Percentiles rank a stretch among this genome's conserved stretches.
phyloP scores from a whole-genome alignment of 495 filamentous ascomycete species.

The Hypoxylon rickii region DNA sequence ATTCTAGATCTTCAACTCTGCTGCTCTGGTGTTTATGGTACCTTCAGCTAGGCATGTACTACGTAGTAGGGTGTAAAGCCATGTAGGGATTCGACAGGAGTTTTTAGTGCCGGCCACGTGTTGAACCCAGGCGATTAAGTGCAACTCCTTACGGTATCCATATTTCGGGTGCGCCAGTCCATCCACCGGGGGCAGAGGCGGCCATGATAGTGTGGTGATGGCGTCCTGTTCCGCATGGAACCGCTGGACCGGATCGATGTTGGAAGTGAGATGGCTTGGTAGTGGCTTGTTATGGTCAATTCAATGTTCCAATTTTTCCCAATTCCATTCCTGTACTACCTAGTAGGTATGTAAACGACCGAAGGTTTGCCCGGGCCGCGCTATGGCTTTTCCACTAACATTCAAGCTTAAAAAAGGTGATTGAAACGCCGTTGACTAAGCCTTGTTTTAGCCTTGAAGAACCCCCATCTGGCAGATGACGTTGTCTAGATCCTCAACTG shows the following conservation, averaged over 20 bases:
- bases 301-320: slow-evolving; percentile 29
- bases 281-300: slow-evolving; percentile 34
- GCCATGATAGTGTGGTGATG: slow-evolving; percentile 14
- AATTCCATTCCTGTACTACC: neutral
- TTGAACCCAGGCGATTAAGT: slow-evolving; percentile 26
- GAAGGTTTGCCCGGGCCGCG: slow-evolving; percentile 39
- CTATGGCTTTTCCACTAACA: slow-evolving; percentile 27
- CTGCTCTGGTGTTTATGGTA: no score
- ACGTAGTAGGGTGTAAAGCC: no score
- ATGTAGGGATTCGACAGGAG: slow-evolving; percentile 13
- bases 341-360: slow-evolving; percentile 29
- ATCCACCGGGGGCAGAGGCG: slow-evolving; percentile 2
- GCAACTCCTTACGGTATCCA: slow-evolving; percentile 15
- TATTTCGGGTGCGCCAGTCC: neutral
- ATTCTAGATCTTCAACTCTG: slow-evolving; percentile 11
- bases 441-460: slow-evolving; percentile 33
- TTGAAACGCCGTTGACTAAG: slow-evolving; percentile 34
- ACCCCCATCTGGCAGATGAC: slow-evolving; percentile 31
- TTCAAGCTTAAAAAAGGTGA: slow-evolving; percentile 34
- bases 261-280: slow-evolving; percentile 8
- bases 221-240: slow-evolving; percentile 29
- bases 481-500: slow-evolving; percentile 27
- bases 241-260: slow-evolving; percentile 19
- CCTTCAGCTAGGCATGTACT: no score
- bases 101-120: slow-evolving; percentile 27